Base-by-base conservation (phyloP, 2,329 filamentous ascomycete genomes). In the Calycina marina region DNA sequence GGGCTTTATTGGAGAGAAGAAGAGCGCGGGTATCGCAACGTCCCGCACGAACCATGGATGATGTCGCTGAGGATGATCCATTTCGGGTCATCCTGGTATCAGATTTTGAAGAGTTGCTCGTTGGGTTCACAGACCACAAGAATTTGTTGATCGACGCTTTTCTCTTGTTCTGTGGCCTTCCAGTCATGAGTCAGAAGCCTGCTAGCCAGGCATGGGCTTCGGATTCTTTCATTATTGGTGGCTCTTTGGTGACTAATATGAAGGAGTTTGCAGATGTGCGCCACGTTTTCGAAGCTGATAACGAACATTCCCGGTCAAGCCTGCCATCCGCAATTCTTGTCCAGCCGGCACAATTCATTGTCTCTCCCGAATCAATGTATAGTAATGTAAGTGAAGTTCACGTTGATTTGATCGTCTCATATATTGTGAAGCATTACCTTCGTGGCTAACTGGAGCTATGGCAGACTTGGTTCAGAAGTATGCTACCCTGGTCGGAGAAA, bases 71-170 rank as follows among this genome's bases (percentile, higher is more conserved):
- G 41, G 77, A 86, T 37, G 88, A 94, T 47, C 80, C 84, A 0
- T 93, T 80, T 43, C 69, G 85, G 20, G 71, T 90, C 3, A 69
- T 93, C 28, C 69, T 94, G 48, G 85, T 76, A 44, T 69, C 73
- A 0, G 90, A 96, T 50, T 61, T 94, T 13, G 59, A 72, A 39
- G 62, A 69, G 1, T 63, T 79, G 16, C 49, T 93, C 2, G 57
- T 72, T 18, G 46, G 57, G 30, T 53, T 77, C 4, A 68, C 70
- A 0, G 49, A 49, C 15, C 43, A 62, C 36, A 34, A 49, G 34
- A 37, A 38, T 2, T 48, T 69, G 1, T 53, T 92, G 0, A 33
- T 90, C 13, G 69, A 86, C 45, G 73, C 75, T 3, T 85, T 86
- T 41, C 52, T 85, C 2, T 56, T 71, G 4, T 86, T 83, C 48